These are phyloP conservation scores for Debaryomyces sp. DNA, from an alignment of 1,139 yeast genomes.

Conservation along the genomic window DNA sequence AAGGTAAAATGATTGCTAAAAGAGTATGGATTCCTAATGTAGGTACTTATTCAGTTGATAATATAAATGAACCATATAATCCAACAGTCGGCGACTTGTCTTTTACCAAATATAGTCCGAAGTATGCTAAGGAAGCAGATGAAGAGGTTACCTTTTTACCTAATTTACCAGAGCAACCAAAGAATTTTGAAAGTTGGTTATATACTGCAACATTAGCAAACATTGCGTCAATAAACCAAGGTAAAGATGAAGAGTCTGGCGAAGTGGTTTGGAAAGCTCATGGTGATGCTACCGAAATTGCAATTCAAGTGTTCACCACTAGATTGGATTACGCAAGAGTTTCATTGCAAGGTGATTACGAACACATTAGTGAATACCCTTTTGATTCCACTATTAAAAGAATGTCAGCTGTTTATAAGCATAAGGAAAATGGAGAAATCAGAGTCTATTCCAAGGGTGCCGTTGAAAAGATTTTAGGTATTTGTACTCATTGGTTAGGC, in stretches of 20 bases:
- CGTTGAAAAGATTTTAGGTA: conserved; percentile 66
- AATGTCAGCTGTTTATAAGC: conserved; percentile 65
- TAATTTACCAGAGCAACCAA: conserved; percentile 27
- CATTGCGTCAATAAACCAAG: conserved; percentile 60
- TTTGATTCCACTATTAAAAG: conserved; percentile 78
- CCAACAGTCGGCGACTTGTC: conserved; percentile 66
- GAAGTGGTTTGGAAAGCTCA: conserved; percentile 65
- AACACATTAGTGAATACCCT: conserved; percentile 68
- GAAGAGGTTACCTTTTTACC: conserved; percentile 37
- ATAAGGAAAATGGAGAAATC: conserved; percentile 28
- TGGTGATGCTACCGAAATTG: conserved; percentile 87
- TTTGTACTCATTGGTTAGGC: conserved; percentile 61
- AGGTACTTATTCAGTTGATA: conserved; percentile 65
- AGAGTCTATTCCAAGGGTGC: conserved; percentile 74
- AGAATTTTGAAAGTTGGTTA: conserved; percentile 50
- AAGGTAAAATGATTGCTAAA: conserved; percentile 76
- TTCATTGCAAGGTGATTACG: conserved; percentile 22
- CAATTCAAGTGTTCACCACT: conserved; percentile 71
- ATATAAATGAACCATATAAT: conserved; percentile 70
- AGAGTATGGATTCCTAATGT: conserved; percentile 76
- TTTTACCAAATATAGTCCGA: conserved; percentile 46
- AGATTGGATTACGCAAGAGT: conserved; percentile 56
- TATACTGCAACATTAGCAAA: conserved; percentile 71
- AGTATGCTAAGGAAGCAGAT: conserved; percentile 36
- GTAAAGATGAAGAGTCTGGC: conserved; percentile 39